Conservation (phyloP, 257 asterid genomes). For the Sherardia arvensis region DNA sequence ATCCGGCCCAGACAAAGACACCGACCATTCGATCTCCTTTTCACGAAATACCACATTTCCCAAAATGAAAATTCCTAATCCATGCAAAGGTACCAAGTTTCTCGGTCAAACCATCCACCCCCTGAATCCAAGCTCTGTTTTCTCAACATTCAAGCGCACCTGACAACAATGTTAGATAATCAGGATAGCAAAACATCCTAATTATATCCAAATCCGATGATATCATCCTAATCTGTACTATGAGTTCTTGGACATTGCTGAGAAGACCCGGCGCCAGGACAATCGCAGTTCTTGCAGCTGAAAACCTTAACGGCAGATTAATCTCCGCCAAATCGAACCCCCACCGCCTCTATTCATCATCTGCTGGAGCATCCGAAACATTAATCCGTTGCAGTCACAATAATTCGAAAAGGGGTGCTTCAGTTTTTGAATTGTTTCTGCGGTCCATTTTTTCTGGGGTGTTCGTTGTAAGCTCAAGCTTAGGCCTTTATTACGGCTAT, state of each 20-base stretch:
- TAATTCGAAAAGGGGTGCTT: conserved; percentile 11
- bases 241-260: conserved; percentile 50
- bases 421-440: conserved; percentile 24
- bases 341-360: conserved; percentile 8
- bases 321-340: conserved; percentile 20
- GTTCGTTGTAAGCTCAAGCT: conserved; percentile 34
- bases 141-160: not conserved
- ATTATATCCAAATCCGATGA: not conserved
- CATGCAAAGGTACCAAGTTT: conserved; percentile 16
- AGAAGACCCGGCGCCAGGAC: conserved; percentile 30
- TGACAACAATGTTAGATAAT: not conserved
- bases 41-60: conserved; percentile 18
- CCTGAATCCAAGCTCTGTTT: conserved; percentile 5
- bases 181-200: not conserved
- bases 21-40: not conserved
- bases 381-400: conserved; percentile 14
- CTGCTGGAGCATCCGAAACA: conserved; percentile 3
- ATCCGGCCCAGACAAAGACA: not conserved
- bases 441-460: conserved; percentile 35
- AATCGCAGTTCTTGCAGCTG: conserved; percentile 24
- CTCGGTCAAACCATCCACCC: conserved; percentile 22
- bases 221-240: conserved; percentile 16
- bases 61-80: conserved; percentile 11
- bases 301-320: conserved; percentile 15
- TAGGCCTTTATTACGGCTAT: conserved; percentile 34